Base-by-base conservation (phyloP, 345 rosid species). In the Eutrema yunnanense region DNA sequence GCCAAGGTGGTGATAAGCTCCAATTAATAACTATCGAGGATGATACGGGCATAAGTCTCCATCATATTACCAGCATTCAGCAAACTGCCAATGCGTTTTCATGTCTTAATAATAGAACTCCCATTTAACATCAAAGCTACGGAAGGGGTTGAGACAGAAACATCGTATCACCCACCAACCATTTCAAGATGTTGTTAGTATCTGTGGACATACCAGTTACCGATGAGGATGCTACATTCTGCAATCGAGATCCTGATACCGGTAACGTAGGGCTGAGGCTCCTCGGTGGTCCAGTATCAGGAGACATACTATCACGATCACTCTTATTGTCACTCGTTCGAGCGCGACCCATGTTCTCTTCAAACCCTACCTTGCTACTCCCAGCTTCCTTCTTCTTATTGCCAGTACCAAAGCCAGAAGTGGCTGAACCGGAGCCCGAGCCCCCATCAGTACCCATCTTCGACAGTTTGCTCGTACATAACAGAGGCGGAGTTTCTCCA, bases 401-500 rank as follows among this genome's bases (percentile, higher is more conserved):
- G 27, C 69, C 75, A 58, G 84, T 67, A 16, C 69, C 84, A 38
- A 79, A 66, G 42, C 65, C 84, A 13, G 83, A 82, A 60, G 69
- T 73, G 4, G 67, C 67, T 7, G 80, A 72, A 50, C 67, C 41
- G 30, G 74, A 78, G 42, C 85, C 69, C 2, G 69, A 85, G 44
- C 79, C 29, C 6, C 74, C 78, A 76, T 75, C 88, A 6, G 74
- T 81, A n/a, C 60, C 79, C 59, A 76, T 78, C 87, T 85, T 87
- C 2, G 99, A 96, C 61, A 96, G 78, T 64, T 88, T 90, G 75
- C 99, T 96, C 5, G 92, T 81, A 10, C 93, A 88, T 36, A 84
- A 44, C 47, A 78, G 61, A 9, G 84, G 79, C 13, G 81, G 69
- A 29, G 84, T 46, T 44, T 82, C 88, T 37, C 82, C 85, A 52